Percentiles rank a stretch among this genome's conserved stretches.
phyloP scores from a whole-genome alignment of 2,329 filamentous ascomycete species.

The Aspergillus tubingensis region DNA sequence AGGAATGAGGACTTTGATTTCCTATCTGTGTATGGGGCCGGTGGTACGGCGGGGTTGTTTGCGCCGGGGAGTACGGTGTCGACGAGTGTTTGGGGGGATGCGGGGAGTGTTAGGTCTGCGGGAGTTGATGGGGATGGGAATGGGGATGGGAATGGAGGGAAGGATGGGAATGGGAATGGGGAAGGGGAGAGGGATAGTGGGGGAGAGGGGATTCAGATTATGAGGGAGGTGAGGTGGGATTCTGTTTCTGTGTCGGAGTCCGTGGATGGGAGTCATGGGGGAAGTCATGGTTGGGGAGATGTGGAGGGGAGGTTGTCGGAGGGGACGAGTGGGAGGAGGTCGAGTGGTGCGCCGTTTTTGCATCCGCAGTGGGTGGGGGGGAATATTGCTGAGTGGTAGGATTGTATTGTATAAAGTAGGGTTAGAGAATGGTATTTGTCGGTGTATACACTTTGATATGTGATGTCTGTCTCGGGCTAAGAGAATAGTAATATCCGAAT shows the following conservation, averaged over 20 bases:
- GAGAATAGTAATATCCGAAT: too few relatives aligned
- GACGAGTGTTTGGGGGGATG: too few relatives aligned
- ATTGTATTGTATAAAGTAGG: too few relatives aligned
- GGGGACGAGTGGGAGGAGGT: neutral
- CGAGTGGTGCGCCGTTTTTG: neutral
- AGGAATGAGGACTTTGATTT: too few relatives aligned
- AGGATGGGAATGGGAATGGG: constrained; percentile 16
- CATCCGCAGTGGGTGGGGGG: neutral
- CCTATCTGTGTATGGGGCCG: neutral
- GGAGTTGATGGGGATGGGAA: neutral
- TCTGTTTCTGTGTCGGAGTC: constrained; percentile 14
- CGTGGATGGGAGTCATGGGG: neutral
- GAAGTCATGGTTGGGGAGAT: neutral
- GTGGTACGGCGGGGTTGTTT: neutral
- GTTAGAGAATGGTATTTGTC: too few relatives aligned
- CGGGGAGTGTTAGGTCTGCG: too few relatives aligned
- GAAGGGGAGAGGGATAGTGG: constrained; percentile 3
- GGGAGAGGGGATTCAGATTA: constrained; percentile 31
- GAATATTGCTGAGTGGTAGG: too few relatives aligned
- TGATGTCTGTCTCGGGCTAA: too few relatives aligned
- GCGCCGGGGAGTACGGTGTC: too few relatives aligned
- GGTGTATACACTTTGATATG: too few relatives aligned
- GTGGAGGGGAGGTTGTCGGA: neutral
- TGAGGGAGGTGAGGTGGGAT: constrained; percentile 30
- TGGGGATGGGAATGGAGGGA: constrained; percentile 11